Conservation (phyloP, 345 rosid genomes). For the Salix caprea region DNA sequence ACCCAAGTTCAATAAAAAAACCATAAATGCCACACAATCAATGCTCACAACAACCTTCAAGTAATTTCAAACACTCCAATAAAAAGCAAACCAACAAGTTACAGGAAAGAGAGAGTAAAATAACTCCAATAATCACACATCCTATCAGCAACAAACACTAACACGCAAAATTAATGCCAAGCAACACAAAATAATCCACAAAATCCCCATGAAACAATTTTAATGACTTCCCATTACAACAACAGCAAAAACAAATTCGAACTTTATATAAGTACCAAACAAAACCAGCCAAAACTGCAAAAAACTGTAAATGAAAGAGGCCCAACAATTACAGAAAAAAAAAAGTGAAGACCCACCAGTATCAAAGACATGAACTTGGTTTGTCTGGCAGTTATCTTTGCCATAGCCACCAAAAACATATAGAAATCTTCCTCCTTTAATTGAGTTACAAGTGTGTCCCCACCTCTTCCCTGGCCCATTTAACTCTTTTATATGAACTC, state of each 20-base stretch:
- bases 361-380: slow-evolving; percentile 92
- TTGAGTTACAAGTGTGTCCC: slow-evolving; percentile 96
- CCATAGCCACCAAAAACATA: slow-evolving; percentile 94
- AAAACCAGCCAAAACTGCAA: slow-evolving; percentile 7
- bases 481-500: slow-evolving; percentile 16
- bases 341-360: slow-evolving; percentile 46
- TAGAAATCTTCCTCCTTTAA: slow-evolving; percentile 80
- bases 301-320: not conserved
- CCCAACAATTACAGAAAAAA: slow-evolving; percentile 8
- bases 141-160: not conserved
- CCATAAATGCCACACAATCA: slow-evolving; percentile 8
- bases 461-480: slow-evolving; percentile 90
- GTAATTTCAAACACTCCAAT: not conserved
- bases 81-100: not conserved
- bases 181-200: slow-evolving; percentile 17
- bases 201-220: slow-evolving; percentile 19
- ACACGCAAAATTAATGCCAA: slow-evolving; percentile 5
- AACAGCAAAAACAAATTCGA: not conserved
- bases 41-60: slow-evolving; percentile 10
- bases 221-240: not conserved
- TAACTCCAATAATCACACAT: not conserved
- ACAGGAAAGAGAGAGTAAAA: not conserved
- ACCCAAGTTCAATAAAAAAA: not conserved
- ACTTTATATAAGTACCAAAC: not conserved
- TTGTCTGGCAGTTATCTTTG: slow-evolving; percentile 88